Percentiles rank a stretch among this genome's conserved stretches.
Evolutionary conservation across 495 filamentous ascomycete genomes (phyloP).

Genomic region (Penicillium subrubescens): DNA sequence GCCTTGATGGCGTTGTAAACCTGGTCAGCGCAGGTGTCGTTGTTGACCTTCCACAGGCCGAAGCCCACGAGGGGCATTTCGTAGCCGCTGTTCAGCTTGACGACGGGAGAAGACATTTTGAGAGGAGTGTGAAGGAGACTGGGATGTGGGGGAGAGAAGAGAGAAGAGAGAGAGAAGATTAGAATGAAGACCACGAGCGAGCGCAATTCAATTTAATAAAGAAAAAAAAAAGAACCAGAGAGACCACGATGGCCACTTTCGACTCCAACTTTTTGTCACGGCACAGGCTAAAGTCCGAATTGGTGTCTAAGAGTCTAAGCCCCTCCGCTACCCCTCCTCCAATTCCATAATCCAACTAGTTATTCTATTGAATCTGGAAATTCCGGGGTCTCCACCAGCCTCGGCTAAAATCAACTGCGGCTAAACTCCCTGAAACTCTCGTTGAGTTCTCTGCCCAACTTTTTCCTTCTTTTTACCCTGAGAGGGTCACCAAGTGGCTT

Average conservation of each 20-base stretch:
- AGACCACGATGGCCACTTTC: not conserved
- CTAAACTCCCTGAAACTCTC: slow-evolving; percentile 1
- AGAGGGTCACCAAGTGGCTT: not conserved
- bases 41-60: slow-evolving; percentile 85
- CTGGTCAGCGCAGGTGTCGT: slow-evolving; percentile 71
- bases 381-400: slow-evolving; percentile 9
- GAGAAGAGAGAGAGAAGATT: not conserved
- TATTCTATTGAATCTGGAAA: not conserved
- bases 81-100: slow-evolving; percentile 80
- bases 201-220: slow-evolving; percentile 3
- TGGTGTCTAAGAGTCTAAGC: not conserved
- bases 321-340: no score
- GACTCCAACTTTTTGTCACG: not conserved
- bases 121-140: not conserved
- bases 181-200: not conserved
- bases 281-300: slow-evolving; percentile 5
- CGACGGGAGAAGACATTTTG: slow-evolving; percentile 38
- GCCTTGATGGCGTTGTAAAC: slow-evolving; percentile 90
- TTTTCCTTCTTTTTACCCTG: not conserved
- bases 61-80: slow-evolving; percentile 87
- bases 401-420: slow-evolving; percentile 14
- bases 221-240: not conserved
- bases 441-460: no score
- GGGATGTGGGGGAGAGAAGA: not conserved
- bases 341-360: no score